phyloP scores from a whole-genome alignment of 495 filamentous ascomycete genomes.

The Aspergillus coremiiformis region DNA sequence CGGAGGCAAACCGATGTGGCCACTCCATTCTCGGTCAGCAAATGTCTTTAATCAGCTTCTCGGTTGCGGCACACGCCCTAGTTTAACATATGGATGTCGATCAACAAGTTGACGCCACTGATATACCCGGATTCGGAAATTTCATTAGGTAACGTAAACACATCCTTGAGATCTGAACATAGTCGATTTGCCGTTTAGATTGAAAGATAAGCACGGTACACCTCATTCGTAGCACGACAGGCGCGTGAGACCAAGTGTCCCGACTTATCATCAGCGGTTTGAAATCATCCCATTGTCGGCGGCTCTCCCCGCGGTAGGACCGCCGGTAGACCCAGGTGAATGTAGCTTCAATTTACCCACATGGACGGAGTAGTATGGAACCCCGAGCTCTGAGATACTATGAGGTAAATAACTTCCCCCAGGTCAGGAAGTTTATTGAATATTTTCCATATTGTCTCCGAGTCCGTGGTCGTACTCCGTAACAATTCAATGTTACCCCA shows the following conservation, averaged over 20 bases:
- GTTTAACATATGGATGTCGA: background rate
- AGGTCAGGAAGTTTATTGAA: background rate
- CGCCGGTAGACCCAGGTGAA: background rate
- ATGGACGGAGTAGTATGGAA: background rate
- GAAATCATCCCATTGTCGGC: conserved; percentile 1
- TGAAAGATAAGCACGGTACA: conserved; percentile 7
- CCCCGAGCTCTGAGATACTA: background rate
- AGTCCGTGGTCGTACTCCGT: background rate
- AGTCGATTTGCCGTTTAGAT: background rate
- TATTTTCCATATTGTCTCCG: no score
- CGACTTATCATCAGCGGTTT: conserved; percentile 2
- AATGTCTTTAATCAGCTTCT: background rate
- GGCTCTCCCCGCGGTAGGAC: conserved; percentile 6
- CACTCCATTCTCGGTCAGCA: background rate
- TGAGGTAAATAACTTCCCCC: background rate
- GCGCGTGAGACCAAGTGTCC: background rate
- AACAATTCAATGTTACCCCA: background rate
- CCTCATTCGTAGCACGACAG: conserved; percentile 9
- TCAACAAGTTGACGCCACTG: background rate
- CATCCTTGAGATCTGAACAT: background rate
- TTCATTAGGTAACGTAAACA: conserved; percentile 21
- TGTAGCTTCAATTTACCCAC: background rate
- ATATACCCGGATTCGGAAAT: conserved; percentile 1
- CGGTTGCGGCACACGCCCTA: background rate
- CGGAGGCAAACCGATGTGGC: background rate